Evolutionary conservation across 768 basidiomycete species (phyloP).

Genomic region (Pisolithus sp.): DNA sequence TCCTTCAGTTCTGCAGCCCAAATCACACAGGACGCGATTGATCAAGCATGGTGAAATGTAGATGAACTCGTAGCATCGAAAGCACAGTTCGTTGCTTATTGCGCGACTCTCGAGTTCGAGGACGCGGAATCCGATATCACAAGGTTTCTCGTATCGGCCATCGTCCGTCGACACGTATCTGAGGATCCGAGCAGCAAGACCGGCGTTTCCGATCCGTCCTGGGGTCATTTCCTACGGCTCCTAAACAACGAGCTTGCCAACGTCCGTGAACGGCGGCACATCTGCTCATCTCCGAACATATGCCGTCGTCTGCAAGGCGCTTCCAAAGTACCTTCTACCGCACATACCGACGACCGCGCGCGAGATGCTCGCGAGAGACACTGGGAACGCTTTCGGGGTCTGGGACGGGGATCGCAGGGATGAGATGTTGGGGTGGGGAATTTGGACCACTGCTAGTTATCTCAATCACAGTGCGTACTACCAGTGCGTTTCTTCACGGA

Average conservation of each 20-base stretch:
- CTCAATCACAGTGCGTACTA: too few relatives aligned
- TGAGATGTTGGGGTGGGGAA: conserved; percentile 63
- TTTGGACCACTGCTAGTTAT: conserved; percentile 54
- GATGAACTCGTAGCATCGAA: conserved; percentile 26
- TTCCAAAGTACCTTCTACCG: conserved; percentile 22
- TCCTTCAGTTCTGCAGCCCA: conserved; percentile 6
- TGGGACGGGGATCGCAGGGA: conserved; percentile 47
- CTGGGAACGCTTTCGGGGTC: conserved; percentile 64
- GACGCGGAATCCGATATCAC: conserved; percentile 56
- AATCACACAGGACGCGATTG: conserved; percentile 36
- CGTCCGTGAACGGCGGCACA: conserved; percentile 38
- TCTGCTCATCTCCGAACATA: conserved; percentile 49
- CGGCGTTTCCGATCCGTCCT: conserved; percentile 20
- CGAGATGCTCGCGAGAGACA: conserved; percentile 50
- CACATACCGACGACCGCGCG: conserved; percentile 44
- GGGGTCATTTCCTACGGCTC: conserved; percentile 47
- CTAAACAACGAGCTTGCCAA: conserved; percentile 53
- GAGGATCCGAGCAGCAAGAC: conserved; percentile 4
- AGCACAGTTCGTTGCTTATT: conserved; percentile 17
- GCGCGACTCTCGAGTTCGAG: conserved; percentile 30
- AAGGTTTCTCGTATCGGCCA: conserved; percentile 46
- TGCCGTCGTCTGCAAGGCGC: conserved; percentile 40
- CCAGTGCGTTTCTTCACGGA: too few relatives aligned
- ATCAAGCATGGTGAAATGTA: conserved; percentile 41
- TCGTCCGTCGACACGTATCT: conserved; percentile 37